Conservation (phyloP, 2,329 filamentous ascomycete species). For the Colletotrichum limetticola region DNA sequence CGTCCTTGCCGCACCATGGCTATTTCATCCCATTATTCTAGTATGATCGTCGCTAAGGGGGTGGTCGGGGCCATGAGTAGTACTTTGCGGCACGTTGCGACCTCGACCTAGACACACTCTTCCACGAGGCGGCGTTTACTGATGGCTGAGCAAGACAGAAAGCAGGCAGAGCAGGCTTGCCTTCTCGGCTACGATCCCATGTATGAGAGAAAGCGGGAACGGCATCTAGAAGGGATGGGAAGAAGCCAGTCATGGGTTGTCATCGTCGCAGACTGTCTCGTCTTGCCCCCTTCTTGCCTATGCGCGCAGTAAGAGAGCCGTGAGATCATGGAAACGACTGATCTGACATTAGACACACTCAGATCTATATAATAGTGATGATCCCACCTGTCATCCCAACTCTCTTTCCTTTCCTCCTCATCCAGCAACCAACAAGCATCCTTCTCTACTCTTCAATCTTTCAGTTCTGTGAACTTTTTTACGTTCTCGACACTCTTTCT, state of each 20-base stretch:
- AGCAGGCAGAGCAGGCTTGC: background rate
- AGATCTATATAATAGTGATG: constrained; percentile 21
- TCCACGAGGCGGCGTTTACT: constrained; percentile 15
- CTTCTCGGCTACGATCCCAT: background rate
- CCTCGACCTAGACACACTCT: background rate
- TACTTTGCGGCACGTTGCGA: background rate
- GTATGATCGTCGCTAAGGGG: constrained; percentile 35
- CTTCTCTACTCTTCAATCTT: constrained; percentile 42
- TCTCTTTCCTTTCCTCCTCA: constrained; percentile 31
- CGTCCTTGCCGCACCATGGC: constrained; percentile 33
- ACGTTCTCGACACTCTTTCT: constrained; percentile 43
- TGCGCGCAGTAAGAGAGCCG: background rate
- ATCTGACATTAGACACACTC: background rate
- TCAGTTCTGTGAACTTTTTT: constrained; percentile 52
- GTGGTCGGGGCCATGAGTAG: constrained; percentile 1
- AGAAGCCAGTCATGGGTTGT: constrained; percentile 13
- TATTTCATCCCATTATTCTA: constrained; percentile 15
- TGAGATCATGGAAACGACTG: constrained; percentile 17
- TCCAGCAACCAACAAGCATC: constrained; percentile 39
- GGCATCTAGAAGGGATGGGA: background rate
- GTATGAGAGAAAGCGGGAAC: background rate
- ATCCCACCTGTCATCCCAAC: constrained; percentile 7
- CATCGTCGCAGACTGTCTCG: constrained; percentile 29
- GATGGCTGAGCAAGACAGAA: background rate
- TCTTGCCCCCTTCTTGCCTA: background rate